phyloP scores from a whole-genome alignment of 2,329 filamentous ascomycete genomes.

The Sporothrix inflata region DNA sequence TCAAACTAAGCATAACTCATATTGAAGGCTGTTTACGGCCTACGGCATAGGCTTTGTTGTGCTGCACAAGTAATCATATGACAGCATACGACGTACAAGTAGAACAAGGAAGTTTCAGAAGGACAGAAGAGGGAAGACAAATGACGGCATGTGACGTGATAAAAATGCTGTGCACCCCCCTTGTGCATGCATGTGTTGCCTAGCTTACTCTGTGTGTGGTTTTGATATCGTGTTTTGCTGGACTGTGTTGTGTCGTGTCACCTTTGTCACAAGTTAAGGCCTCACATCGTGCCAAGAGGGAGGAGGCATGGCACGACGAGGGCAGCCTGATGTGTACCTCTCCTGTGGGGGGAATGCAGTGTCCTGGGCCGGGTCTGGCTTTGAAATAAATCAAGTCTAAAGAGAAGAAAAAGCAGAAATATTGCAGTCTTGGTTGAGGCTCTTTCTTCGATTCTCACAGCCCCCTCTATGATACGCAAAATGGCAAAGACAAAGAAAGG shows the following conservation, averaged over 20 bases:
- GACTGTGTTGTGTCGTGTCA: constrained; percentile 19
- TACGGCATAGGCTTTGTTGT: constrained; percentile 1
- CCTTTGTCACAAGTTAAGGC: constrained; percentile 6
- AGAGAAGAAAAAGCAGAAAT: background rate
- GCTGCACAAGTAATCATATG: background rate
- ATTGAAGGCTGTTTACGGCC: background rate
- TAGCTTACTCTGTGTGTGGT: background rate
- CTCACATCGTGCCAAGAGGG: background rate
- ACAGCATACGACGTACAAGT: background rate
- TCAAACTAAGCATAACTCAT: background rate
- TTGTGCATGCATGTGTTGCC: background rate
- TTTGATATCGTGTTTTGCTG: background rate
- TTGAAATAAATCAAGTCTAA: background rate
- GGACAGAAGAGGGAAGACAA: background rate
- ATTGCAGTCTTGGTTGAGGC: too few species aligned
- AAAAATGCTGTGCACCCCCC: background rate
- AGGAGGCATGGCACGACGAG: too few species aligned
- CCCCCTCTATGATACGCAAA: background rate
- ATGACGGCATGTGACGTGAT: background rate
- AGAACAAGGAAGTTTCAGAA: background rate
- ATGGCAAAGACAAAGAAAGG: background rate
- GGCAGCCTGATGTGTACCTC: background rate
- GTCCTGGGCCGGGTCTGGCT: background rate
- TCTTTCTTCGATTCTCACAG: background rate
- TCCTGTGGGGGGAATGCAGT: background rate